These are phyloP conservation scores for Solanum sejunctum DNA, from an alignment of 257 asterid genomes.

Conservation along the genomic window DNA sequence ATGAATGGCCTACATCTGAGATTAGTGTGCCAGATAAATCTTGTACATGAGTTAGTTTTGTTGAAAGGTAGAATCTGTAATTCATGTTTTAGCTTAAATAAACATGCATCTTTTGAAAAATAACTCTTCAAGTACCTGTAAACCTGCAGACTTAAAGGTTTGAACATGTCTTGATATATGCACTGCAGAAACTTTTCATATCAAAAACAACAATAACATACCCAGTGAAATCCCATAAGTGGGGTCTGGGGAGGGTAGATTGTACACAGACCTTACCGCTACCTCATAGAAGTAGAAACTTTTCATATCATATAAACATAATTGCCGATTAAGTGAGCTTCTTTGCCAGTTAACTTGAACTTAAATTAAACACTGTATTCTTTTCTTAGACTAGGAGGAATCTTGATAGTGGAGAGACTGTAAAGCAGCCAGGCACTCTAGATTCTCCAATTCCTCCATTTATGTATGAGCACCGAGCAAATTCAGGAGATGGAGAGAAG, in stretches of 20 bases:
- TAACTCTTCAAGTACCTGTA: not conserved
- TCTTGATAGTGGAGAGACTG: constrained; percentile 37
- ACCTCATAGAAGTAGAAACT: too few relatives aligned
- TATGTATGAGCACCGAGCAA: constrained; percentile 37
- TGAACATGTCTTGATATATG: not conserved
- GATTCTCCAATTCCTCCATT: constrained; percentile 43
- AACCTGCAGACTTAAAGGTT: not conserved
- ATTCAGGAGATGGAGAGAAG: constrained; percentile 49
- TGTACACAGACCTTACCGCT: too few relatives aligned
- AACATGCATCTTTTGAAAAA: not conserved
- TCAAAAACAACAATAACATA: too few relatives aligned
- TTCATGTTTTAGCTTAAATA: not conserved
- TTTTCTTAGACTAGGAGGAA: constrained; percentile 49
- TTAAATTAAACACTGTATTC: not conserved
- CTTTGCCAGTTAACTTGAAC: not conserved
- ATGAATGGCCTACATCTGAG: not conserved
- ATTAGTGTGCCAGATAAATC: not conserved
- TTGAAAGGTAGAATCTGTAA: not conserved
- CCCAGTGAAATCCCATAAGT: too few relatives aligned
- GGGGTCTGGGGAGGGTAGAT: too few relatives aligned
- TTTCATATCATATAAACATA: not conserved
- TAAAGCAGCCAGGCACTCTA: constrained; percentile 19
- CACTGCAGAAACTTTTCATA: not conserved
- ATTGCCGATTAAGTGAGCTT: not conserved
- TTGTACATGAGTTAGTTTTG: not conserved